Base-by-base conservation (phyloP, 1,284 basidiomycete genomes). In the Tylopilus sp. region DNA sequence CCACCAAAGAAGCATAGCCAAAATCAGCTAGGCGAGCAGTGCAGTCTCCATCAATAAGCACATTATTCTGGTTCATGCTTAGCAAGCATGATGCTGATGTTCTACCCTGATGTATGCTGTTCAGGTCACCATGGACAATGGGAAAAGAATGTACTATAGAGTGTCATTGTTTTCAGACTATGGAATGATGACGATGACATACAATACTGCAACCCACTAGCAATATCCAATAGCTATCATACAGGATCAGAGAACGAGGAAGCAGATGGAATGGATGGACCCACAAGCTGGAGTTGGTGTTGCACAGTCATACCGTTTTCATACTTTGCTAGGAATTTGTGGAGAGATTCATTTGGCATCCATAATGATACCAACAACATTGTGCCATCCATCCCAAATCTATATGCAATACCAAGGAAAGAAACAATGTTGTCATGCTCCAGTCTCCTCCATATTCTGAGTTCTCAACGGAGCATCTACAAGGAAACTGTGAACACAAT, bases 1-100 rank as follows among this genome's bases (percentile, higher is more conserved):
- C 54, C 9, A 43, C 11, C 2, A 37, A 25, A 20, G 54, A 43
- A 28, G 46, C 6, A 8, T 29, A 28, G 17, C 54, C 53, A 19
- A 25, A 55, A 26, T 57, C 54, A 28, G 29, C 13, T 4, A 57
- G 15, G 5, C 54, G 20, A 4, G 36, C 37, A 7, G 43, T 41
- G 20, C 50, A 56, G 10, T 50, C 32, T n/a, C 17, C 53, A 32
- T 54, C 43, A 10, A 54, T n/a, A 10, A 55, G 45, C 13, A 55
- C 40, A 15, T 55, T 52, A 19, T 57, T 45, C 54, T 57, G n/a
- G 15, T 5, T 11, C 11, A 20, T 2, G 2, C 11, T 51, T 24
- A 52, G 48, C 7, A 17, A 5, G 11, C 22, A 13, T 19, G 19
- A 29, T n/a, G n/a, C n/a, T n/a, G n/a, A 20, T 15, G 10, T 28